Conservation (phyloP, 1,284 basidiomycete species). For the Cutaneotrichosporon cyanovorans region DNA sequence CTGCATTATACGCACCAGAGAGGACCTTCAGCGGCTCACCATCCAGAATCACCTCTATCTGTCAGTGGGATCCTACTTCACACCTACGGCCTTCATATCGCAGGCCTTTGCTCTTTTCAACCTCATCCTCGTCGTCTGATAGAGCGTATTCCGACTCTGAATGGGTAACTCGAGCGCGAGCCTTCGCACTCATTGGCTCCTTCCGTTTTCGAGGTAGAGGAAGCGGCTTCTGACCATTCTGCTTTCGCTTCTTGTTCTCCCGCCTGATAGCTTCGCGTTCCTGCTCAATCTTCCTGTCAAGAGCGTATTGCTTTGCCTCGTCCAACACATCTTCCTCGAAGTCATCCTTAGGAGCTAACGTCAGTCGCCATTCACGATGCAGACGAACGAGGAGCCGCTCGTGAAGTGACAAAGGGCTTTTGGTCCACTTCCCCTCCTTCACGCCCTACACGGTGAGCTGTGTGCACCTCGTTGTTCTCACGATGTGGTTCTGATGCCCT, state of each 20-base stretch:
- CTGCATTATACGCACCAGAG: too few relatives aligned
- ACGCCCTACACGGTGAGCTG: background rate
- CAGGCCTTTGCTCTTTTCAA: background rate
- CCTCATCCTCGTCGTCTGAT: background rate
- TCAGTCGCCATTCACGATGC: background rate
- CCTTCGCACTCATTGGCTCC: background rate
- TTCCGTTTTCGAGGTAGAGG: constrained; percentile 15
- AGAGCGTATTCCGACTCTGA: background rate
- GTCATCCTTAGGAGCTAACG: constrained; percentile 26
- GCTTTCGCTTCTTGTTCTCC: constrained; percentile 10
- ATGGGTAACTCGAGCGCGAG: background rate
- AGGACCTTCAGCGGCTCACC: too few relatives aligned
- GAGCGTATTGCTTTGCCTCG: constrained; percentile 22
- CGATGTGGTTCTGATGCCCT: background rate
- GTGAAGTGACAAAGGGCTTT: constrained; percentile 1
- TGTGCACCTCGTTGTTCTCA: background rate
- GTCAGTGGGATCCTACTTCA: background rate
- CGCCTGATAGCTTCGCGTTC: background rate
- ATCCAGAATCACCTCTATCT: constrained; percentile 20
- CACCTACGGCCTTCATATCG: constrained; percentile 34
- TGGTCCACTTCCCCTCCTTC: background rate
- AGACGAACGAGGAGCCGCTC: constrained; percentile 8
- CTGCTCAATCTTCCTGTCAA: constrained; percentile 9
- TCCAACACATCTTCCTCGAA: constrained; percentile 23
- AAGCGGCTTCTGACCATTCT: constrained; percentile 20